Base-by-base conservation (phyloP, 352 stramenopile species). In the Pilasporangium apinafurcum region DNA sequence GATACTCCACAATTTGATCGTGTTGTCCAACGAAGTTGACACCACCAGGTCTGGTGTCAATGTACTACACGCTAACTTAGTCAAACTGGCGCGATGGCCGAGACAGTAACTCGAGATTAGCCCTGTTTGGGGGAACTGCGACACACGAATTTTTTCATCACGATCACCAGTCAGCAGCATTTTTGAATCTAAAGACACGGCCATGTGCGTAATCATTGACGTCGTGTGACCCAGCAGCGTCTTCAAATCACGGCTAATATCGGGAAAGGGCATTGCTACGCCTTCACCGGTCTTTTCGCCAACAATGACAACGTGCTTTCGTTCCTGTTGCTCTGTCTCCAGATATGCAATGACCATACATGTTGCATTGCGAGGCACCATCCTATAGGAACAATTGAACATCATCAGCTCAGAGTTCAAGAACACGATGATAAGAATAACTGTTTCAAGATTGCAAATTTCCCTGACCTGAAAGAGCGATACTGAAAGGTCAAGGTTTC, bases 141-240 rank as follows among this genome's bases (percentile, higher is more conserved):
- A 91, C 8, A 94, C 70, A n/a, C 82, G 77, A 33, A 94, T 53
- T 58, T 94, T 92, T 41, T 94, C 82, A 44, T 94, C 80, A 21
- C 82, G 75, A 42, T 94, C 82, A 1, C 73, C 82, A 12, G 79
- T 86, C 13, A 94, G 56, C 20, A 93, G 52, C 47, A 86, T 48
- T 37, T 51, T 59, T 39, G 62, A 74, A 45, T 86, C 56, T 37
- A 44, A 44, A 30, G 68, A 83, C 14, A 83, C 49, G 8, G 65
- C 63, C 47, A 93, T 57, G 56, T 83, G 62, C 35, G 79, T 89
- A 60, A 93, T 71, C 74, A 93, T 93, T 18, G 82, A 93, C 40
- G 82, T 92, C 28, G 82, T 93, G 65, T 93, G 82, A 34, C 72
- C 73, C 42, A 93, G 48, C 29, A 93, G 58, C 43, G 65, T 83